A percentile compares a stretch with the other conserved stretches of the same genome.
Evolutionary conservation across 768 basidiomycete genomes (phyloP).

Genomic region (Russula earlei): DNA sequence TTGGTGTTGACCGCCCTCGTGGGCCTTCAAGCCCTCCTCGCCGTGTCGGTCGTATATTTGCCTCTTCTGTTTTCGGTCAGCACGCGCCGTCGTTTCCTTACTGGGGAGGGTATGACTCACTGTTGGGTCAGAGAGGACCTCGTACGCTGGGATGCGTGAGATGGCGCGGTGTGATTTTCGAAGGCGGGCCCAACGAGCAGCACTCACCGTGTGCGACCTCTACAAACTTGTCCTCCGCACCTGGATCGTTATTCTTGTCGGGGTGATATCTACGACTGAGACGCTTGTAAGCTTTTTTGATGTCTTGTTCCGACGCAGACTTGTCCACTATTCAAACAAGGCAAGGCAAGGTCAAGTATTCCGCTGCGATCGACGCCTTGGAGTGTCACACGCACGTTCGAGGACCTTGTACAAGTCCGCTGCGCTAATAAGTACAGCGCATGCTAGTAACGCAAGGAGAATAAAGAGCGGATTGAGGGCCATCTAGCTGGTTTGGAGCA

Average conservation of each 20-base stretch:
- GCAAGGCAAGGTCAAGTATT: constrained; percentile 20
- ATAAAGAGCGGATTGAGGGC: constrained; percentile 22
- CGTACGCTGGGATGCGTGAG: constrained; percentile 55
- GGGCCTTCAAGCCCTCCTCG: constrained; percentile 89
- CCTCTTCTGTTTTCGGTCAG: constrained; percentile 57
- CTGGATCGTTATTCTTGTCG: constrained; percentile 87
- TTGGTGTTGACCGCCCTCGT: constrained; percentile 72
- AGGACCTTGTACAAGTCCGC: constrained; percentile 76
- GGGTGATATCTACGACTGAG: constrained; percentile 86
- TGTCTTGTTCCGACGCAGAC: constrained; percentile 80
- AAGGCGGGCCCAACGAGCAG: not conserved
- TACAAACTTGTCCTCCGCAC: constrained; percentile 78
- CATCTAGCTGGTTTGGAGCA: constrained; percentile 22
- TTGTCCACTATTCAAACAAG: constrained; percentile 40
- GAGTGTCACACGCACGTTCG: constrained; percentile 51
- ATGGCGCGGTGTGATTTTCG: not conserved
- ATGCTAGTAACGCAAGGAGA: constrained; percentile 27
- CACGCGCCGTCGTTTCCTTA: not conserved
- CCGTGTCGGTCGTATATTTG: constrained; percentile 92
- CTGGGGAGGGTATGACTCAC: constrained; percentile 33
- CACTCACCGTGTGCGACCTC: constrained; percentile 78
- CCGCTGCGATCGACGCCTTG: constrained; percentile 22
- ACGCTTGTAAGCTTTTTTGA: constrained; percentile 86
- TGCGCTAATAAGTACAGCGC: constrained; percentile 35
- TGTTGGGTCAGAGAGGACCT: constrained; percentile 80